Evolutionary conservation across 306 rosid genomes (phyloP).

Genomic region (Cicer yamashitae): DNA sequence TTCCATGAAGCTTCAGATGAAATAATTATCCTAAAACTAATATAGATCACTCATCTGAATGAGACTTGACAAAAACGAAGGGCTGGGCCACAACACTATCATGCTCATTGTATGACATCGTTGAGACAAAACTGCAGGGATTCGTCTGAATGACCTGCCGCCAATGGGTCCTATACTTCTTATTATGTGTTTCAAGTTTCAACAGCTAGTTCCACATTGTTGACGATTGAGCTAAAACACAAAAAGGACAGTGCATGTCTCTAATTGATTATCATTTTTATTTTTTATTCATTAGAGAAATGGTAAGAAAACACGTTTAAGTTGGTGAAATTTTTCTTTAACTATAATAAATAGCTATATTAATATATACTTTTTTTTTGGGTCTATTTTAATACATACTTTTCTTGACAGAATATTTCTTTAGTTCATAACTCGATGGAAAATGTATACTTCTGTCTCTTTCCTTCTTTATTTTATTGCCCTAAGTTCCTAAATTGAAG

Average conservation of each 20-base stretch:
- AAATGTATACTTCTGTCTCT: slow-evolving; percentile 5
- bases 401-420: too few species aligned
- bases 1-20: background rate
- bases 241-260: slow-evolving; percentile 6
- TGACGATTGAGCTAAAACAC: background rate
- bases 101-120: background rate
- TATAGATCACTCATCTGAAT: background rate
- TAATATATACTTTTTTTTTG: background rate
- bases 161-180: slow-evolving; percentile 19
- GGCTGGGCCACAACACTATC: slow-evolving; percentile 1
- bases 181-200: background rate
- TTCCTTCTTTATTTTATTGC: background rate
- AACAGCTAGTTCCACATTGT: slow-evolving; percentile 2
- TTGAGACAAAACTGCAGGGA: slow-evolving; percentile 33
- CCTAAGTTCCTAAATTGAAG: background rate
- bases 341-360: background rate
- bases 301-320: background rate
- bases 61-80: background rate
- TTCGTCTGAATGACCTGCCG: slow-evolving; percentile 26
- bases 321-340: background rate
- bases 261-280: background rate
- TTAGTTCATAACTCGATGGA: background rate
- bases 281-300: background rate
- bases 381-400: background rate
- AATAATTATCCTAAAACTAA: background rate